Evolutionary conservation across 345 rosid species (phyloP), one percentile per base, ranked within the genome.

Genomic region (Syzygium aqueum): DNA sequence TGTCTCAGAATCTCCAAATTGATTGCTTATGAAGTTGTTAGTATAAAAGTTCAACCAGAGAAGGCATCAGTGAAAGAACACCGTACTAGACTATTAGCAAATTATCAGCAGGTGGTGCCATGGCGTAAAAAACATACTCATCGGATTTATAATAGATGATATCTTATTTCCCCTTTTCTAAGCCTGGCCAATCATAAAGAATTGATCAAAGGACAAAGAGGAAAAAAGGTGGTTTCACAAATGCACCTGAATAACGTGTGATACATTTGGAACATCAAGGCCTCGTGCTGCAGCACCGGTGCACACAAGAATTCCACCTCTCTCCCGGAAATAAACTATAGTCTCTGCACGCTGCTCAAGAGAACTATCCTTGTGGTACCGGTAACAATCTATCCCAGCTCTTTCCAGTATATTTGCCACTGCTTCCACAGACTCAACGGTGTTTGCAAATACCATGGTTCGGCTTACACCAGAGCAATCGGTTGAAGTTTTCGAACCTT

Each of bases 261-360:
- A 93, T 87, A 97, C 95, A 86, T 96, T 94, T 86, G 98, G 99
- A 90, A 97, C 94, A 89, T 97, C 99, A 88, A 97, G 93, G 87
- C 99, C 99, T 84, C 99, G 98, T 25, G 99, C 96, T 86, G 98
- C 99, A 17, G 99, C 99, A 93, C 96, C 99, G 65, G 99, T 97
- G 89, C 99, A 96, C 16, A 97, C 97, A 87, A 97, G 92, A 86
- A 95, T 90, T 88, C 99, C 98, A 50, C 99, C 98, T 37, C 93
- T 93, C 88, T 95, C 97, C 90, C 89, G 93, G 89, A 97, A 97
- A 88, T 90, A 92, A 65, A 89, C 91, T 88, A 97, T 89, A 52
- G 93, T 91, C 85, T 93, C 88, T 78, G 97, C 93, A 88, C 99
- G 96, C 51, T 95, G 96, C 54, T 96, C 98, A 30, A 96, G 92